Evolutionary conservation across 352 stramenopile genomes (phyloP), one percentile per base, ranked within the genome.

Genomic region (Phytophthora idaei): DNA sequence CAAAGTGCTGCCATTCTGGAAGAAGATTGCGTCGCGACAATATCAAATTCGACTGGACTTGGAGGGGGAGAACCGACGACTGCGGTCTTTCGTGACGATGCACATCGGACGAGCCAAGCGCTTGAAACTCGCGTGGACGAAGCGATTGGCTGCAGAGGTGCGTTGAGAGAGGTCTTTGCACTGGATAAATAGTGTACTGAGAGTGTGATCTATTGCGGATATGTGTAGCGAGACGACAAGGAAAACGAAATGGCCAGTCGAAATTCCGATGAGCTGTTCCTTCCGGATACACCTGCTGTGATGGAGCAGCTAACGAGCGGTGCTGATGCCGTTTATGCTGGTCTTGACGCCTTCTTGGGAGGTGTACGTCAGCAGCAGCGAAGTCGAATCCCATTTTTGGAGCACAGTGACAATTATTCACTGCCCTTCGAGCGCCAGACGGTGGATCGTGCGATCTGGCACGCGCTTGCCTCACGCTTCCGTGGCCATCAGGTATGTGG

Each of bases 1-100:
- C 3, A 64, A 49, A 25, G 51, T 66, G 39, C 28, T 73, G 53
- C 60, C 59, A 4, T 73, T 73, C 36, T 73, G 65, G 65, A 69
- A 65, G 53, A 64, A 57, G 29, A 69, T 68, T 10, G 58, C 65
- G 9, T 69, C 59, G 0, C 52, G 65, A 14, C 65, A 73, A 28
- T 45, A 61, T 11, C 65, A 69, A 17, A 57, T 10, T 39, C 65
- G 53, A 27, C 32, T 61, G 14, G 41, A 69, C 14, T 61, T 53
- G 21, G 59, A 69, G 36, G 9, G 53, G 28, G 65, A 73, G 65
- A 73, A 73, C 28, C 51, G 53, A 48, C 45, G 65, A 5, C 65
- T 73, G 6, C 58, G 59, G 21, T 67, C 53, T 10, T 59, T 73
- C 0, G 46, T 73, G 52, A 46, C 27, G 32, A 50, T 67, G 29